Evolutionary conservation across 208 protist genomes (phyloP).

Genomic region (Leishmania braziliensis): DNA sequence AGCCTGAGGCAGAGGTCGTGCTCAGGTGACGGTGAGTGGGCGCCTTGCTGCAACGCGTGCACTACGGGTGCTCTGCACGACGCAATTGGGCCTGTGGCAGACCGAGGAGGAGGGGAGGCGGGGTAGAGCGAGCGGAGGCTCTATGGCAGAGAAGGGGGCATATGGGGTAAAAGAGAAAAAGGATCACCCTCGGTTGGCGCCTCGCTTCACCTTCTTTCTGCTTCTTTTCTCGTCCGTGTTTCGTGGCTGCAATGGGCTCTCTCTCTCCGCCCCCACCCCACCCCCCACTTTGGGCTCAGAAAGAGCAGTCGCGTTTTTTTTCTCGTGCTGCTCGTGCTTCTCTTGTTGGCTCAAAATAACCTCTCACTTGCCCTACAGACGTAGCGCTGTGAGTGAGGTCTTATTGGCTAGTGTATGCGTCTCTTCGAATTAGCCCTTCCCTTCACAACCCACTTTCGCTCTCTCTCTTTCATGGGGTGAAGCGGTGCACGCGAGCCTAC

Average conservation of each 20-base stretch:
- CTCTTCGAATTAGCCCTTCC: neutral
- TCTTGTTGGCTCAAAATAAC: too few relatives aligned
- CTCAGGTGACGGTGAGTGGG: neutral
- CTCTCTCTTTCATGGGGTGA: neutral
- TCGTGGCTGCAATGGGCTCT: neutral
- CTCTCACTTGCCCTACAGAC: neutral
- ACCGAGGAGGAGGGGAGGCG: neutral
- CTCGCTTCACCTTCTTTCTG: neutral
- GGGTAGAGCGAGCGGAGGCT: too few relatives aligned
- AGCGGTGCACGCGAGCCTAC: neutral
- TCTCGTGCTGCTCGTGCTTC: neutral
- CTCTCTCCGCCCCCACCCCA: neutral
- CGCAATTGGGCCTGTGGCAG: neutral
- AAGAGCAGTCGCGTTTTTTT: neutral
- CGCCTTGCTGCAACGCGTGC: neutral
- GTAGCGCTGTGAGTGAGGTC: neutral
- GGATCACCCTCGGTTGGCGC: too few relatives aligned
- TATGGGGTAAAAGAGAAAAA: neutral
- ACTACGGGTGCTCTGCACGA: neutral
- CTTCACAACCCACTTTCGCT: neutral
- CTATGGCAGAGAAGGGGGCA: neutral
- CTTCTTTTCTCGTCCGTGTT: neutral
- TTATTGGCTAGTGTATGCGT: too few relatives aligned
- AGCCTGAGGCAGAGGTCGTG: neutral
- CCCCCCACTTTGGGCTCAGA: neutral